Percentiles rank a stretch among this genome's conserved stretches.
These are phyloP conservation scores for Syzygium syzygioides DNA, from an alignment of 441 rosid genomes.

Conservation along the genomic window DNA sequence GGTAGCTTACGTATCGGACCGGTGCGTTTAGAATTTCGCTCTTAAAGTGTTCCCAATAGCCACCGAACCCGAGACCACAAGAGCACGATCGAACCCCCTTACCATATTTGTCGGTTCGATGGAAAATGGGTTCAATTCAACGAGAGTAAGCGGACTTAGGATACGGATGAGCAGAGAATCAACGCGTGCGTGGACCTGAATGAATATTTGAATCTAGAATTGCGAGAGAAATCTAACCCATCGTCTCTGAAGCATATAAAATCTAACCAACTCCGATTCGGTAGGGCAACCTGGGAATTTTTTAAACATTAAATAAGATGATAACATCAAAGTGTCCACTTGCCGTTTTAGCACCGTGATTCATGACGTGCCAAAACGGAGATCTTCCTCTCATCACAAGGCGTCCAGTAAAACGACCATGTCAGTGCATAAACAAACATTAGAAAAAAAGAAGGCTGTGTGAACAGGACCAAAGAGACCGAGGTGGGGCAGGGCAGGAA, in stretches of 20 bases:
- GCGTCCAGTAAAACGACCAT: neutral
- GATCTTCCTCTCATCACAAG: neutral
- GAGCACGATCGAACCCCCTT: neutral
- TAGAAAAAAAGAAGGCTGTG: neutral
- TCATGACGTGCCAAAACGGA: neutral
- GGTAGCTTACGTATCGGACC: neutral
- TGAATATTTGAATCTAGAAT: neutral
- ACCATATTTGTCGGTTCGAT: neutral
- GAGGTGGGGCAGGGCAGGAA: neutral
- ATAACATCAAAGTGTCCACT: neutral
- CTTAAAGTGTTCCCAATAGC: neutral
- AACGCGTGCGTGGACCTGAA: neutral
- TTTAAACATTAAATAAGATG: neutral
- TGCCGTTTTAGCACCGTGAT: neutral
- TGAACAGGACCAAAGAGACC: neutral
- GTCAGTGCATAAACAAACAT: too few species aligned
- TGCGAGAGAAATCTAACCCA: neutral
- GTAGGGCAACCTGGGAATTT: neutral
- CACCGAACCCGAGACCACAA: neutral
- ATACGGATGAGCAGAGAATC: neutral
- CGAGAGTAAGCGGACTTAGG: neutral
- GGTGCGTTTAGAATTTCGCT: neutral
- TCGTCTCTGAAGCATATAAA: neutral
- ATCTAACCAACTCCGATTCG: neutral
- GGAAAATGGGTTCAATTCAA: neutral